These are phyloP conservation scores for Atalantia buxifolia DNA, from an alignment of 345 rosid species.

Conservation along the genomic window DNA sequence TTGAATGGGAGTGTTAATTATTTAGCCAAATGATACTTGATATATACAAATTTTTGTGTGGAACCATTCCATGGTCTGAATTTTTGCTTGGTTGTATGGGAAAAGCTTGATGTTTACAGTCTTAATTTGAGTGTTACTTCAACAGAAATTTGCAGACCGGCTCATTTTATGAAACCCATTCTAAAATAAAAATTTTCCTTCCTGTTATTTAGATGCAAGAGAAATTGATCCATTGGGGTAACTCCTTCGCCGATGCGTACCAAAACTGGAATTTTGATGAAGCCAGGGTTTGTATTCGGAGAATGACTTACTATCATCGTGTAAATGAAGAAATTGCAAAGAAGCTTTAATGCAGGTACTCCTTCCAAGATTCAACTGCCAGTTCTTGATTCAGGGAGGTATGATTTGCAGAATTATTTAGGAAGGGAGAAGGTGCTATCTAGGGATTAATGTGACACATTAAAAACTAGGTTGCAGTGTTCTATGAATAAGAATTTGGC, in stretches of 20 bases:
- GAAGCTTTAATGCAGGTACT: conserved; percentile 54
- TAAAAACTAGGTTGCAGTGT: neutral
- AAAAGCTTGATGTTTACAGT: neutral
- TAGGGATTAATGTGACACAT: neutral
- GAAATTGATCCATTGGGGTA: conserved; percentile 60
- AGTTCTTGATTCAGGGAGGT: neutral
- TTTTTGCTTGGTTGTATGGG: neutral
- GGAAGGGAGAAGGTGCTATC: neutral
- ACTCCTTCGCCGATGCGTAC: conserved; percentile 56
- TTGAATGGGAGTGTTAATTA: neutral
- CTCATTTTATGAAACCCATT: neutral
- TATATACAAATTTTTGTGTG: neutral
- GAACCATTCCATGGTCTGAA: neutral
- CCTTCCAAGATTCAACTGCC: neutral
- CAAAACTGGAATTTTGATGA: conserved; percentile 56
- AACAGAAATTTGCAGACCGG: neutral
- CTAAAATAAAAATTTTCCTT: neutral
- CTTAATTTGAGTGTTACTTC: neutral
- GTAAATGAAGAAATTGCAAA: conserved; percentile 73
- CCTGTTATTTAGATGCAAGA: conserved; percentile 51
- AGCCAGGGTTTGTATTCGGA: conserved; percentile 60
- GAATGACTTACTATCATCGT: conserved; percentile 86
- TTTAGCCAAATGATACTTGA: neutral
- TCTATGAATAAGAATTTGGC: no score
- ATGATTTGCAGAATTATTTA: neutral